Conservation (phyloP, 176 grass and related monocot genomes). For the Rhynchospora breviuscula region DNA sequence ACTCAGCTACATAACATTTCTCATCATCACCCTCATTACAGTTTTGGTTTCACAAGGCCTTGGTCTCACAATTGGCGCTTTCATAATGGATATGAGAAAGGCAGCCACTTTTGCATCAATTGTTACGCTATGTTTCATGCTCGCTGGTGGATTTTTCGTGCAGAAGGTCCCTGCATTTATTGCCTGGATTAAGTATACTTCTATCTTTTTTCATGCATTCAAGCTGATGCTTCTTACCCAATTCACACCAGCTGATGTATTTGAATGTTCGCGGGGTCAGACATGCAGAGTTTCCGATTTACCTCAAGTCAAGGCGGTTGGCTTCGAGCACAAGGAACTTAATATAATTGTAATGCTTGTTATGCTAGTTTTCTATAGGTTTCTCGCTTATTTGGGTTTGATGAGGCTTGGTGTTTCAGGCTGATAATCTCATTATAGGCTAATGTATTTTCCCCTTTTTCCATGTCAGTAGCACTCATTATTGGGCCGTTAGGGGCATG, state of each 20-base stretch:
- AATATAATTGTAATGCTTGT: conserved; percentile 3
- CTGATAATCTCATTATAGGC: not conserved
- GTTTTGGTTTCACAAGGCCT: conserved; percentile 37
- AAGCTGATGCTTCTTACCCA: conserved; percentile 31
- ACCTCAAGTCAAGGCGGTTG: conserved; percentile 24
- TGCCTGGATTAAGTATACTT: conserved; percentile 39
- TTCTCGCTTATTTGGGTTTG: conserved; percentile 39
- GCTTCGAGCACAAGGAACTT: conserved; percentile 7
- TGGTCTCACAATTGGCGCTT: conserved; percentile 36
- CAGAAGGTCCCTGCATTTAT: conserved; percentile 31
- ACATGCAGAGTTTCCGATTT: conserved; percentile 25
- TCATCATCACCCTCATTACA: conserved; percentile 21
- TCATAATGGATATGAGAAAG: conserved; percentile 39
- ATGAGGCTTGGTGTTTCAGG: conserved; percentile 25
- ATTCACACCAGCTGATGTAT: conserved; percentile 18
- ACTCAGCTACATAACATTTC: conserved; percentile 16
- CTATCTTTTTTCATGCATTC: conserved; percentile 34
- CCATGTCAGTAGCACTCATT: not conserved
- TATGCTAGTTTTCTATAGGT: conserved; percentile 26
- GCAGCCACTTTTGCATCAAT: conserved; percentile 32
- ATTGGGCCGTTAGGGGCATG: not conserved
- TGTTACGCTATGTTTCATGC: conserved; percentile 30
- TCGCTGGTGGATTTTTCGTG: conserved; percentile 34
- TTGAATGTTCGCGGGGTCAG: conserved; percentile 21
- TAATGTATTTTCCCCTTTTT: not conserved